These are phyloP conservation scores for Akebia trifoliata DNA, from an alignment of 164 flowering plant genomes.

Conservation along the genomic window DNA sequence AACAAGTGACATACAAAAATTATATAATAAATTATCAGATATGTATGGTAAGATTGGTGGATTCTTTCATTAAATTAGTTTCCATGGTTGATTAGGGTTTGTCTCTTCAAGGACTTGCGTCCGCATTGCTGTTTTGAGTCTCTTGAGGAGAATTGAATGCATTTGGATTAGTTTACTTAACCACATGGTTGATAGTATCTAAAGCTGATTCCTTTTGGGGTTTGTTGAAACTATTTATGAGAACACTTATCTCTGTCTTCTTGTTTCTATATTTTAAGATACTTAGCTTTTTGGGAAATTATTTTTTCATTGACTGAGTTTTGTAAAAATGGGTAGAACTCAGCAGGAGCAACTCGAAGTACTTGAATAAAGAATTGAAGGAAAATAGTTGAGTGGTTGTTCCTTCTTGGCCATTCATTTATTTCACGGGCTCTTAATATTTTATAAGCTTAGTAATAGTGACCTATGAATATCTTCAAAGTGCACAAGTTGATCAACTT, in stretches of 20 bases:
- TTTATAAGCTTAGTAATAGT: too few relatives aligned
- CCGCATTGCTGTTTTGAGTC: constrained; percentile 19
- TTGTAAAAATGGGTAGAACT: background rate
- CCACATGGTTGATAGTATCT: constrained; percentile 42
- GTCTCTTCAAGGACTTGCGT: too few relatives aligned
- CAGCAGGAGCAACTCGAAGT: background rate
- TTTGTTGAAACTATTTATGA: constrained; percentile 36
- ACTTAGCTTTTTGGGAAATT: background rate
- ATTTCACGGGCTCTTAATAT: background rate
- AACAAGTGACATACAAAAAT: too few relatives aligned
- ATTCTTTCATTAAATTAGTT: background rate
- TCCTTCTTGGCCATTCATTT: constrained; percentile 9
- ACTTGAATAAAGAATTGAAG: background rate
- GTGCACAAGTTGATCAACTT: constrained; percentile 19
- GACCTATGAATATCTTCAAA: constrained; percentile 14
- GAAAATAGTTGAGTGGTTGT: background rate
- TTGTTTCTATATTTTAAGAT: background rate
- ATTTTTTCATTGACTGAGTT: background rate
- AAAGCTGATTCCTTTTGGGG: constrained; percentile 33
- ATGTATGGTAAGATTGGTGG: background rate
- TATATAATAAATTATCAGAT: background rate
- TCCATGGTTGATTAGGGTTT: background rate
- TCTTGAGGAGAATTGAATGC: constrained; percentile 39
- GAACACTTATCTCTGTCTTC: constrained; percentile 22
- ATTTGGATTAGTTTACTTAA: constrained; percentile 15